phyloP scores from a whole-genome alignment of 495 filamentous ascomycete species.

The Tuber brumale region DNA sequence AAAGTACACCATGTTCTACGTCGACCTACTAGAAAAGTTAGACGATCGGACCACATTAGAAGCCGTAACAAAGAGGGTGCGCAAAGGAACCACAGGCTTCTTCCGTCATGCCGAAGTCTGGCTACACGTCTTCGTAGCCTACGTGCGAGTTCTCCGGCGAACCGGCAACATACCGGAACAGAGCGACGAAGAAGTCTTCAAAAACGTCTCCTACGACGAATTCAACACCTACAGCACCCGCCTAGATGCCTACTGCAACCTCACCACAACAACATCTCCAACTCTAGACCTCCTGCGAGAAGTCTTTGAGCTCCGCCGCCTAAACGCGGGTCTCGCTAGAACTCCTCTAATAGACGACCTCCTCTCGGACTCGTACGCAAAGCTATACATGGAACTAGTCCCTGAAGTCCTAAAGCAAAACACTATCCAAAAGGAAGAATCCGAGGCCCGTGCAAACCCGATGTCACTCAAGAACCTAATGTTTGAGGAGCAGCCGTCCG shows the following conservation, averaged over 20 bases:
- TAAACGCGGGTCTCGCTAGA: slow-evolving; percentile 80
- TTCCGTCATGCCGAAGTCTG: slow-evolving; percentile 79
- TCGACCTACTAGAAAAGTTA: slow-evolving; percentile 63
- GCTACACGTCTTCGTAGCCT: slow-evolving; percentile 68
- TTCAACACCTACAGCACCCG: slow-evolving; percentile 57
- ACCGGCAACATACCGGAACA: slow-evolving; percentile 58
- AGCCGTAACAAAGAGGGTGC: slow-evolving; percentile 68
- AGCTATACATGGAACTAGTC: slow-evolving; percentile 58
- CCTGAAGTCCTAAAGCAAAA: slow-evolving; percentile 28
- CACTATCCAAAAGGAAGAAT: slow-evolving; percentile 25
- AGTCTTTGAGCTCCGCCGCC: slow-evolving; percentile 78
- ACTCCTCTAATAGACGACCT: slow-evolving; percentile 79
- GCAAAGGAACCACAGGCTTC: slow-evolving; percentile 75
- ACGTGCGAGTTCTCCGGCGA: slow-evolving; percentile 68
- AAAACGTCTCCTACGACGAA: slow-evolving; percentile 67
- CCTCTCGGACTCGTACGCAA: slow-evolving; percentile 76
- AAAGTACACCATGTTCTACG: slow-evolving; percentile 78
- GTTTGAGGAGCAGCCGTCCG: slow-evolving; percentile 28
- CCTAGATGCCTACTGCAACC: slow-evolving; percentile 48
- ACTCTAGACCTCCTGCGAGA: slow-evolving; percentile 71
- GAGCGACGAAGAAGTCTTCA: slow-evolving; percentile 73
- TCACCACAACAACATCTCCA: slow-evolving; percentile 43
- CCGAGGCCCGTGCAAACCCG: slow-evolving; percentile 32
- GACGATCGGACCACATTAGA: slow-evolving; percentile 76
- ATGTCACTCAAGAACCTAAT: slow-evolving; percentile 41